Evolutionary conservation across 192 early-diverging fungal genomes (phyloP), one percentile per base, ranked within the genome.

Genomic region (Chytriomyces sp.): DNA sequence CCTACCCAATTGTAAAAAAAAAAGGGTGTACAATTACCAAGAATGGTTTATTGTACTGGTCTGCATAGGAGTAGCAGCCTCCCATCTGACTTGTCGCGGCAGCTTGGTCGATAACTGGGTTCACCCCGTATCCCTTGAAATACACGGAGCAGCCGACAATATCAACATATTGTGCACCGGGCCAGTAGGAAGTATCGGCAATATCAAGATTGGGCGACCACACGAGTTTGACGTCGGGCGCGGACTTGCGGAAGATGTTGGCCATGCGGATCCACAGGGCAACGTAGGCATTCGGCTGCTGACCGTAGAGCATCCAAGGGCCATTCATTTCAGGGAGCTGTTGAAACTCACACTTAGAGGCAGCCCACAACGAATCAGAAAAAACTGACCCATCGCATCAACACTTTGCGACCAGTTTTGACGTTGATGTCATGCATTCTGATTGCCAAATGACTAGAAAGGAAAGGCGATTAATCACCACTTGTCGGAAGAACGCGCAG

Each of bases 271-370:
- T 75, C 80, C 80, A 81, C 39, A 75, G 44, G 12, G 70, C 59
- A 2, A 70, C 44, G 59, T 52, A 81, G 5, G 65, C 60, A 22
- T 74, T 26, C 33, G 80, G 75, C 14, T 53, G 39, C 58, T 80
- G 78, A 31, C 64, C 75, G 39, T 73, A 80, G 6, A 70, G 70
- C 34, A 73, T 62, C 64, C 64, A 73, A 34, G 3, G 32, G 30
- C 80, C 80, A 67, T 81, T 81, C 80, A 81, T 81, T 54, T 81
- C 80, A n/a, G 80, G 74, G 22, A 49, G 44, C 44, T 49, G n/a
- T 52, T 49, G 44, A 49, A 49, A 14, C 33, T 12, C 10, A 62
- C 28, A 12, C 31, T 36, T 22, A 37, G 37, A 62, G 36, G 8
- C 6, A 36, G 14, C 41, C 41, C 26, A 34, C 6, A 34, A 34